Base-by-base conservation (phyloP, 306 rosid species). In the Pterocarpus macrocarpus region DNA sequence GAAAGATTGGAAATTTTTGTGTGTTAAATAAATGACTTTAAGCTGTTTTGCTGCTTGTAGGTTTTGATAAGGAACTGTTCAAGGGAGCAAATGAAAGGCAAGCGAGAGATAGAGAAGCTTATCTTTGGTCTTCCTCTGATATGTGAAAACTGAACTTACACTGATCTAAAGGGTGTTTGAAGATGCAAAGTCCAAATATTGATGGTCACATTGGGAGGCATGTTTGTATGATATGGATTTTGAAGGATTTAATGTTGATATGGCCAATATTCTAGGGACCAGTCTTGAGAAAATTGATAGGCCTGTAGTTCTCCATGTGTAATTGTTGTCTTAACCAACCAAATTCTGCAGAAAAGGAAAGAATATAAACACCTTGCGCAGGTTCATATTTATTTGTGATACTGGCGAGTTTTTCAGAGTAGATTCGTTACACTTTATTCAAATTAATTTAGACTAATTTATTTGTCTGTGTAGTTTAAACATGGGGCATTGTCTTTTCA, bases 51-150 rank as follows among this genome's bases (percentile, higher is more conserved):
- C 16, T 14, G 17, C 5, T 14, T 50, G 80, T 82, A 95, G 97
- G 97, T 57, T 89, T 76, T 36, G 98, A 95, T 89, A 93, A 93
- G 80, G 86, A 61, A 75, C 1, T 88, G 83, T 89, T 95, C 70
- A 93, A 86, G 84, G 87, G 97, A 84, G 87, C 49, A 81, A 95
- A 91, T 33, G 94, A 93, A 81, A 93, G 79, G 75, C 93, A 78
- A 82, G 97, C 97, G 17, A 87, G 83, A 41, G 92, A 95, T 66
- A 87, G 72, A 70, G 99, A 95, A 86, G 99, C 99, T 44, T 90
- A 93, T 82, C 91, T 93, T 15, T 95, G 98, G 98, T 95, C 96
- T 9, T 94, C 93, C 43, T 84, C 99, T 44, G 99, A 95, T 90
- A 95, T 95, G 98, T 80, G 80, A 81, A 55, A 59, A 50, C 61